Conservation (phyloP, 2,329 filamentous ascomycete species). For the Ilyonectria sp. region DNA sequence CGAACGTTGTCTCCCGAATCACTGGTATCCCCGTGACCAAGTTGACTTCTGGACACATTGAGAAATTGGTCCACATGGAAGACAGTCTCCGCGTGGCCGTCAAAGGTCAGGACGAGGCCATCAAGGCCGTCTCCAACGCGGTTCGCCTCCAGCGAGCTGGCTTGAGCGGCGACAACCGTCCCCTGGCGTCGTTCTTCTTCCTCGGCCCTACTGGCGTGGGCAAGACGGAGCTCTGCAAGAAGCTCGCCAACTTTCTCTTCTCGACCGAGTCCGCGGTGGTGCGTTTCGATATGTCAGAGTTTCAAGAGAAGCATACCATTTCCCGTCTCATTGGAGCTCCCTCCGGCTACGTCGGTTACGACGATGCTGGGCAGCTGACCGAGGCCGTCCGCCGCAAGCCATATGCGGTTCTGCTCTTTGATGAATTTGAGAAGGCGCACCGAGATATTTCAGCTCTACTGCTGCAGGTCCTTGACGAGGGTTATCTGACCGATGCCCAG, state of each 20-base stretch:
- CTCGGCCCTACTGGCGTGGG: conserved; percentile 96
- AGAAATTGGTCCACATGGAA: conserved; percentile 97
- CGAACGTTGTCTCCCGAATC: conserved; percentile 88
- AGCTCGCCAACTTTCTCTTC: conserved; percentile 93
- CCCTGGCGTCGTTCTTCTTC: conserved; percentile 97
- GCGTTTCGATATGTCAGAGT: conserved; percentile 97
- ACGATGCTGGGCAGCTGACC: conserved; percentile 95
- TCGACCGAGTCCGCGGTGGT: conserved; percentile 92
- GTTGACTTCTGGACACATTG: conserved; percentile 92
- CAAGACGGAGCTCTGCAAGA: conserved; percentile 98
- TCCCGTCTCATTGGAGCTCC: conserved; percentile 93
- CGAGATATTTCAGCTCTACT: conserved; percentile 93
- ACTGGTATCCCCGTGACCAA: conserved; percentile 96
- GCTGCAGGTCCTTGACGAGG: conserved; percentile 95
- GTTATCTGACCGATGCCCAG: conserved; percentile 94
- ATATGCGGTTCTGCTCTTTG: conserved; percentile 94
- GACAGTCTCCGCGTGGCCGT: conserved; percentile 87
- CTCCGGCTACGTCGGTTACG: conserved; percentile 96
- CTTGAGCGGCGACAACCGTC: conserved; percentile 90
- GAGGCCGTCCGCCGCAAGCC: conserved; percentile 96
- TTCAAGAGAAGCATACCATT: conserved; percentile 97
- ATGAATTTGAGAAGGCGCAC: conserved; percentile 98
- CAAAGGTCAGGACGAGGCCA: conserved; percentile 93
- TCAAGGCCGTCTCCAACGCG: conserved; percentile 91
- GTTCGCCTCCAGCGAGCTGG: conserved; percentile 95